These are phyloP conservation scores for Pseudopyricularia cyperi DNA, from an alignment of 2,329 filamentous ascomycete genomes.

Conservation along the genomic window DNA sequence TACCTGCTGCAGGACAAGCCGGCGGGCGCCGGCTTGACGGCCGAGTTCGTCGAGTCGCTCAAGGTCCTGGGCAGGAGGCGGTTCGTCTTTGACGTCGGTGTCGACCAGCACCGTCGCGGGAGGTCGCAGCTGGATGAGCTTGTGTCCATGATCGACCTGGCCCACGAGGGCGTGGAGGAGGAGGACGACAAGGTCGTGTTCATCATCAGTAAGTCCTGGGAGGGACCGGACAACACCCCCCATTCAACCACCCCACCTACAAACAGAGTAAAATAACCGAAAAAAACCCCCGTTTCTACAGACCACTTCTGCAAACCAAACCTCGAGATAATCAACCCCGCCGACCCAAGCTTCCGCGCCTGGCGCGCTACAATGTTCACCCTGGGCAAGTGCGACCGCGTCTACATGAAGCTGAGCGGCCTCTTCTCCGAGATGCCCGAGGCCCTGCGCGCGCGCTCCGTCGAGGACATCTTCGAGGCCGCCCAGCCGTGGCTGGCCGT, in stretches of 20 bases:
- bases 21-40: conserved; percentile 47
- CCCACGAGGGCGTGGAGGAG: conserved; percentile 47
- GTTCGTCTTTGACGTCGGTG: conserved; percentile 68
- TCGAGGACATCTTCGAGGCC: conserved; percentile 46
- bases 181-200: conserved; percentile 50
- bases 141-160: conserved; percentile 54
- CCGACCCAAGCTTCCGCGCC: conserved; percentile 45
- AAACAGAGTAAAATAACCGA: too few relatives aligned
- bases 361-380: conserved; percentile 59
- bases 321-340: conserved; percentile 48
- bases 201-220: conserved; percentile 57
- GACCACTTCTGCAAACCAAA: conserved; percentile 89
- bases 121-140: conserved; percentile 60
- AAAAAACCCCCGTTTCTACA: too few relatives aligned
- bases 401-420: conserved; percentile 90
- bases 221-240: too few relatives aligned
- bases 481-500: conserved; percentile 60
- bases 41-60: conserved; percentile 51
- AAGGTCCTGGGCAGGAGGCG: conserved; percentile 50
- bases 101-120: conserved; percentile 69
- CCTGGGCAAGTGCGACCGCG: conserved; percentile 49
- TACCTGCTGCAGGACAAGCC: conserved; percentile 74
- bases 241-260: too few relatives aligned
- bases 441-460: conserved; percentile 30
- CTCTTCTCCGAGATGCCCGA: conserved; percentile 66